Evolutionary conservation across 331 rosid genomes (phyloP), one percentile per base, ranked within the genome.

Genomic region (Malus hybrid): DNA sequence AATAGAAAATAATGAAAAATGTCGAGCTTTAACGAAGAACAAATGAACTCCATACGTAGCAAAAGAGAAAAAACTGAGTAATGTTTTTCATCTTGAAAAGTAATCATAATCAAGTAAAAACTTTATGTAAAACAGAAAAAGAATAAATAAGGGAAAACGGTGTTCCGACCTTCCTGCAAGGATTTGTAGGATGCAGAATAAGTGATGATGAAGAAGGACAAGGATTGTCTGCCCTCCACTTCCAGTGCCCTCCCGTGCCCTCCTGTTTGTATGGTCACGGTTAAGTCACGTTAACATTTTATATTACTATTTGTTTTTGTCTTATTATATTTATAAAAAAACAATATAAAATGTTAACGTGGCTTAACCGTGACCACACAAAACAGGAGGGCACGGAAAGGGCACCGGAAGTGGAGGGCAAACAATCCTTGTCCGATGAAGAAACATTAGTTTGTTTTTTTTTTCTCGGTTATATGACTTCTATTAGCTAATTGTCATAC

Each of bases 121-220:
- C 0, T 28, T 19, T 13, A 18, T 16, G 22, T 53, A 53, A 53
- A 18, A 57, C 30, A 22, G 29, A 1, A 19, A 15, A 64, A 30
- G n/a, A 14, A 24, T 15, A 10, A 5, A 33, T 12, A 62, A 3
- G 24, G 36, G 24, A 36, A 75, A 66, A 18, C 18, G 14, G 32
- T 19, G 67, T 76, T 48, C 84, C 66, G 75, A 91, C 98, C 98
- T 91, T 83, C 88, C 91, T 44, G 93, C 92, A 76, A 94, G 93
- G 79, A 82, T 84, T 90, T 94, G 98, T 75, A 94, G 80, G 78
- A 90, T 86, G 84, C 95, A 86, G 88, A 94, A 94, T 81, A 94
- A 68, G 85, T 91, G 83, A 78, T 94, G 98, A 73, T 95, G 97
- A 78, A 94, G 96, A 81, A 24, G 24, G 24, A 24, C 24, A 24